Conservation (phyloP, 352 stramenopile species). For the Lagenidium sp. region DNA sequence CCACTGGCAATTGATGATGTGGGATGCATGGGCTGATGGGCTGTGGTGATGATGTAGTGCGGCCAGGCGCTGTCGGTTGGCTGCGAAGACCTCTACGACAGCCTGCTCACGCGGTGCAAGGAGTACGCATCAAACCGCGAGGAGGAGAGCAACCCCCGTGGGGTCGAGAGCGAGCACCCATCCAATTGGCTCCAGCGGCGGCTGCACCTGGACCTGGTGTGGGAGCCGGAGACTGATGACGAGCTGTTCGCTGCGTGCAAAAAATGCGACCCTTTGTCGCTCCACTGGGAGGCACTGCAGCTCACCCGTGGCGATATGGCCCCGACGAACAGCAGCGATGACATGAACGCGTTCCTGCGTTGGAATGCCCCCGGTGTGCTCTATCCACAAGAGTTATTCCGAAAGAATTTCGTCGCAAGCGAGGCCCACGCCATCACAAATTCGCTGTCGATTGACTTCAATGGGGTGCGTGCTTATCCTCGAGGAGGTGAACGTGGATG, state of each 20-base stretch:
- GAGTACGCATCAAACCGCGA: constrained; percentile 62
- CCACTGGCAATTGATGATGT: not conserved
- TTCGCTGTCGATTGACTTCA: constrained; percentile 35
- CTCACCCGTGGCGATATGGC: constrained; percentile 19
- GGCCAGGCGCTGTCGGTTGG: constrained; percentile 32
- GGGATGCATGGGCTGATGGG: not conserved
- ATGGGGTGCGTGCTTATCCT: constrained; percentile 19
- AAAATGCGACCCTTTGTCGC: constrained; percentile 41
- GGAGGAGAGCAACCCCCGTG: constrained; percentile 49
- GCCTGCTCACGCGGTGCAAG: constrained; percentile 54
- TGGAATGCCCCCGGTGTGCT: constrained; percentile 43
- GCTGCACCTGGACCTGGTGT: constrained; percentile 56
- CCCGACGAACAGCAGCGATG: constrained; percentile 6
- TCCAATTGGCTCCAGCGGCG: constrained; percentile 65
- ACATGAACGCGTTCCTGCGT: constrained; percentile 23
- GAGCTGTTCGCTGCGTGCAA: constrained; percentile 47
- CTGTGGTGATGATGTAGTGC: constrained; percentile 13
- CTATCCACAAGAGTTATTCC: constrained; percentile 49
- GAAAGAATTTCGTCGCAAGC: constrained; percentile 17
- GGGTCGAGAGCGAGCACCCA: constrained; percentile 14
- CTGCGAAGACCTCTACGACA: constrained; percentile 56
- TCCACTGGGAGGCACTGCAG: constrained; percentile 51
- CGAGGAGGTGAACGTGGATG: not conserved
- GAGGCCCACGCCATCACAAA: constrained; percentile 35
- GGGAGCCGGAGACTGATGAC: constrained; percentile 48